Evolutionary conservation across 2,329 filamentous ascomycete genomes (phyloP), one percentile per base, ranked within the genome.

Genomic region (Bretziella fagacearum): DNA sequence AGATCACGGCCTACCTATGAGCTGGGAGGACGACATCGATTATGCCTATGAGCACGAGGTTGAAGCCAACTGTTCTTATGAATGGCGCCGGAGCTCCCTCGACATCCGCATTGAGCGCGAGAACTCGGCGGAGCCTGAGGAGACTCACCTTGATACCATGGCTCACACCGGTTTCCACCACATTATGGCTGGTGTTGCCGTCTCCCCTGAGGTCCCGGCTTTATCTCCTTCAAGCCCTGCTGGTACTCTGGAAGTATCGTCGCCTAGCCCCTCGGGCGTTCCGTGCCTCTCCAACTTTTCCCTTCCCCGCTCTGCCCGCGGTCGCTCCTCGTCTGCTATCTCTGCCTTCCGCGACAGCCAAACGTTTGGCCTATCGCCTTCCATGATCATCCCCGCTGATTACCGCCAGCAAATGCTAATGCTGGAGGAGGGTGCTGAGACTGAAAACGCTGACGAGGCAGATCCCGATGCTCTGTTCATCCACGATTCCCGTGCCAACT

Each of bases 31-130:
- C 45, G 75, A 75, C 52, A 80, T 81, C 51, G 77, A 81, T 56
- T 81, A 79, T 58, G 79, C 74, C 56, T 81, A 81, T 55, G 76
- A 80, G 53, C 73, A 81, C 54, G 77, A 76, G 53, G 74, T 70
- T 10, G 77, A 81, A 57, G 77, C 75, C 6, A 66, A 79, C 58
- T 80, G 74, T 55, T 70, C 80, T 52, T 80, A 77, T 54, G 70
- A 76, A 37, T 80, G 76, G 76, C 73, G 77, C 49, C 69, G 71
- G 13, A 63, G 67, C 2, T 78, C 74, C 0, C 54, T 71, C 45
- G 73, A 77, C 41, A 56, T 54, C 13, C 51, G 54, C 17, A 6
- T 55, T 53, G 36, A 52, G 22, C 44, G 46, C 13, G 42, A 48
- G 13, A 11, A 42, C 18, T 54, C 53, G 53, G 37, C 32, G 8